Base-by-base conservation (phyloP, 139 green algal genomes). In the Tetradesmus obliquus region DNA sequence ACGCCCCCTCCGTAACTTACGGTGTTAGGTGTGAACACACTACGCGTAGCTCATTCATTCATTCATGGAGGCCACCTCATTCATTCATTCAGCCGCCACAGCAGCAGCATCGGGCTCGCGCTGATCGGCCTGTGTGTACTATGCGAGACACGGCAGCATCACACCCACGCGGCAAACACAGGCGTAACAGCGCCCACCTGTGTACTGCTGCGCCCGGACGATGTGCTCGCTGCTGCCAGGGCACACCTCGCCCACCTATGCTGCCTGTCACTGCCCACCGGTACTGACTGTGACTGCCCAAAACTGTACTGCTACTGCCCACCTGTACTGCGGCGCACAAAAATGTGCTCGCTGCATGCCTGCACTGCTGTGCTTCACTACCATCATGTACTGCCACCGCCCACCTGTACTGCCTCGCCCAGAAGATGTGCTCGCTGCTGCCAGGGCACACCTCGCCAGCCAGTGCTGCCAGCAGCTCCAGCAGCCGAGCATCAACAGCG, bases 381-480 rank as follows among this genome's bases (percentile, higher is more conserved):
- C 10, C 8, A 19, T 5, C 62, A 72, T 72, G 19, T 72, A 19
- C 72, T 10, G 32, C 32, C 32, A 45, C 72, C 6, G 2, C 72
- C 1, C 83, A 88, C 84, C 57, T 88, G 57, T 88, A 90, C n/a
- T 88, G 89, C 20, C 76, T 5, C 9, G 79, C 69, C 92, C 92
- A 94, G n/a, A 84, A 91, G 54, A 94, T 53, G 80, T 94, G 89
- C 20, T 94, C 92, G 22, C 54, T 57, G 24, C 86, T 91, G 45
- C 92, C 92, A 10, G 92, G 92, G 8, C 79, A 45, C 60, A 92
- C 92, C 3, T 91, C 86, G 0, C 62, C 86, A 19, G 91, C 85
- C 57, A 94, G 83, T 24, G 92, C 90, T 13, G 90, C 87, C 86
- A 94, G 76, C 87, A 94, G 22, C 86, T 94, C 92, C 53, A 91